Evolutionary conservation across 345 rosid species (phyloP), one percentile per base, ranked within the genome.

Genomic region (Dipteronia dyeriana): DNA sequence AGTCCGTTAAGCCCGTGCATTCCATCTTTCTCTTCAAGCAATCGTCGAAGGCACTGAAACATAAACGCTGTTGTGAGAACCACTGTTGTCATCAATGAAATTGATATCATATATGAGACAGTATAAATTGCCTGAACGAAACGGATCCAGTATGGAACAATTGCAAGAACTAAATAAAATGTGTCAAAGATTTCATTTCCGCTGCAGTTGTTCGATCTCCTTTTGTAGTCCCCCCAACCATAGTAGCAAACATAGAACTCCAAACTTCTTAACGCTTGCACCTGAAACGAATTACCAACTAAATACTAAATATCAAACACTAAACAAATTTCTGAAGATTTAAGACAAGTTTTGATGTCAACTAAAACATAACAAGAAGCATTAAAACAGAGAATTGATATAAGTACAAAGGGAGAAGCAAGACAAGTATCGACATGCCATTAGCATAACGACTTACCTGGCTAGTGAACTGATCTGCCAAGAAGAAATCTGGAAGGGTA

Each of bases 381-480:
- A 41, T 49, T 49, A 49, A 49, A 56, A 20, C 61, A 17, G 25
- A 56, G 61, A 56, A 56, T 19, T 56, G 9, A 56, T 41, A 41
- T 41, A 41, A 41, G 45, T 41, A 43, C 10, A 43, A 43, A 9
- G 47, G 47, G 1, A 43, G 12, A 43, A 8, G 47, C 11, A 43
- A 7, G 9, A 1, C 43, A 39, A 43, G 11, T 43, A 9, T 43
- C 47, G 1, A 43, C 20, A 7, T 20, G 25, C 1, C 7, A 19
- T 2, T 22, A 22, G 23, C 64, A 63, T 41, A 43, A 66, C 57
- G 57, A 77, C 82, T 65, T 25, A 91, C 97, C 90, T 93, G 98
- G 85, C 91, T 89, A 8, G 98, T 94, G 22, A 94, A 79, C 45
- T 94, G 98, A 83, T 94, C 95, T n/a, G 91, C 95, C 68, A 94